A percentile compares a stretch with the other conserved stretches of the same genome.
These are phyloP conservation scores for Hanseniaspora uvarum DNA, from an alignment of 1,139 yeast genomes.

Conservation along the genomic window DNA sequence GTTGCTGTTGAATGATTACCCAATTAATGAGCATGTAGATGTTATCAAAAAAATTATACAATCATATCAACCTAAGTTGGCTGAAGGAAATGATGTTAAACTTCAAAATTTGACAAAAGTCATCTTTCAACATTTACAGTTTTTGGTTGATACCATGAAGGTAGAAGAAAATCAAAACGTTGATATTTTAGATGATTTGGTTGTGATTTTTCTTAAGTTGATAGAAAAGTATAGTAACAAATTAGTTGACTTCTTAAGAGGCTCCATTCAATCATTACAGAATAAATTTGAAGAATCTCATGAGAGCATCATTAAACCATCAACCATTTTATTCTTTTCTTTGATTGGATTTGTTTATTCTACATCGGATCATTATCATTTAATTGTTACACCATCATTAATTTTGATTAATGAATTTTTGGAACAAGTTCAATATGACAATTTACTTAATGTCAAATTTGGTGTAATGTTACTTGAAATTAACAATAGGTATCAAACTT, in stretches of 20 bases:
- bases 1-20: slow-evolving; percentile 33
- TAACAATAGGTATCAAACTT: slow-evolving; percentile 59
- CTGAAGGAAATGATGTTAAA: slow-evolving; percentile 71
- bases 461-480: slow-evolving; percentile 59
- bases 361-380: slow-evolving; percentile 90
- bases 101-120: slow-evolving; percentile 56
- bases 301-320: slow-evolving; percentile 23
- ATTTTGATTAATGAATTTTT: slow-evolving; percentile 64
- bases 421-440: slow-evolving; percentile 38
- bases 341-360: slow-evolving; percentile 72
- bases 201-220: slow-evolving; percentile 31
- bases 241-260: slow-evolving; percentile 49
- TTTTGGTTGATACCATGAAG: slow-evolving; percentile 31
- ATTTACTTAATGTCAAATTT: slow-evolving; percentile 34
- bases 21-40: slow-evolving; percentile 38
- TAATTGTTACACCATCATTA: slow-evolving; percentile 75
- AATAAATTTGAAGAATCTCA: slow-evolving; percentile 33
- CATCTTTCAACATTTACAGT: slow-evolving; percentile 53
- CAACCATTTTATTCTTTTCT: slow-evolving; percentile 57
- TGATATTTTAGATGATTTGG: slow-evolving; percentile 33
- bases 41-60: slow-evolving; percentile 49
- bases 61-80: slow-evolving; percentile 63
- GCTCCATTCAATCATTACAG: slow-evolving; percentile 42
- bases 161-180: slow-evolving; percentile 40
- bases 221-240: slow-evolving; percentile 56